Evolutionary conservation across 2,329 filamentous ascomycete species (phyloP).

Genomic region (Diplodia seriata): DNA sequence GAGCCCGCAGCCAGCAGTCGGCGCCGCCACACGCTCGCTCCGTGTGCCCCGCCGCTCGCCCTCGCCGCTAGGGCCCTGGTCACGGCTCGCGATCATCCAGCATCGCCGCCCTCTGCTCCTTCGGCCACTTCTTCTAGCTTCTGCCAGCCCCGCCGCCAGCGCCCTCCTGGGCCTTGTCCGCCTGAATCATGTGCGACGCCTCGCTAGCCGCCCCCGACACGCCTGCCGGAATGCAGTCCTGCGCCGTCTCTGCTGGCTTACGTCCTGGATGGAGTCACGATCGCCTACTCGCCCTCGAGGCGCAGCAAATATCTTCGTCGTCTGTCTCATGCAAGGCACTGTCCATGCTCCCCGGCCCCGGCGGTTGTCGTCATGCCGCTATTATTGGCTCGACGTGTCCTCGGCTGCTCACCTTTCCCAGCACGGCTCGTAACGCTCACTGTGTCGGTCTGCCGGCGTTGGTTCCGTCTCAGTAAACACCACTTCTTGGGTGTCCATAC

Average conservation of each 20-base stretch:
- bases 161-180: constrained; percentile 22
- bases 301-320: constrained; percentile 22
- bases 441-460: constrained; percentile 31
- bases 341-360: constrained; percentile 19
- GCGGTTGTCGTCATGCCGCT: constrained; percentile 28
- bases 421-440: constrained; percentile 31
- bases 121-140: constrained; percentile 31
- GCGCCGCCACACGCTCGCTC: constrained; percentile 13
- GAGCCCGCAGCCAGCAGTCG: constrained; percentile 19
- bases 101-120: constrained; percentile 30
- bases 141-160: constrained; percentile 28
- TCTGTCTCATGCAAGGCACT: constrained; percentile 31
- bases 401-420: constrained; percentile 20
- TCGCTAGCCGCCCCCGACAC: constrained; percentile 19
- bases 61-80: constrained; percentile 20
- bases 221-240: constrained; percentile 22
- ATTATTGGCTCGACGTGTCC: constrained; percentile 27
- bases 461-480: constrained; percentile 30
- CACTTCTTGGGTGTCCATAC: constrained; percentile 26
- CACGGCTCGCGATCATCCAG: constrained; percentile 28
- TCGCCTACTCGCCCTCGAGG: constrained; percentile 13
- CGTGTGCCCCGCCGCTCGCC: constrained; percentile 7
- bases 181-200: constrained; percentile 30
- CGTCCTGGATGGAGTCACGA: constrained; percentile 29
- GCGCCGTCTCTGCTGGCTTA: constrained; percentile 21